Conservation (phyloP, 208 protist genomes). For the Wallacemonas sp. region DNA sequence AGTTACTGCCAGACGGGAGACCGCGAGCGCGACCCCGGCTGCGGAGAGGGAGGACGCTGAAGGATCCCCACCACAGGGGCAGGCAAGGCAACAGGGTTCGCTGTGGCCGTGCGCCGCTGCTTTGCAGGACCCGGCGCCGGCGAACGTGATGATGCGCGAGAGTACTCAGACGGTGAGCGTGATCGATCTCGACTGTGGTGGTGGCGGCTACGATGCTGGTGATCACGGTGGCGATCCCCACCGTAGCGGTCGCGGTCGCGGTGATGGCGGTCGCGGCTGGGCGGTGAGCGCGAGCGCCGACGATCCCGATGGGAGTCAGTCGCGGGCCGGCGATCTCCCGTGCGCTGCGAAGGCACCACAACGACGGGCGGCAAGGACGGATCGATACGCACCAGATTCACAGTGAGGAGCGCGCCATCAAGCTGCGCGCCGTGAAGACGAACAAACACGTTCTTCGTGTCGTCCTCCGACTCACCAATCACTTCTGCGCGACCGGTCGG, state of each 20-base stretch:
- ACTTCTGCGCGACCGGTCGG: slow-evolving; percentile 47
- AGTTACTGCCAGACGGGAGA: too few species aligned
- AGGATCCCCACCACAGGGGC: too few species aligned
- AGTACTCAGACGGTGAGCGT: background rate
- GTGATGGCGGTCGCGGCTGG: background rate
- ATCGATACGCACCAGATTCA: slow-evolving; percentile 37
- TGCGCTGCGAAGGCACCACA: background rate
- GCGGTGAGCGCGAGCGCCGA: background rate
- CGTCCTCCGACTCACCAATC: slow-evolving; percentile 28
- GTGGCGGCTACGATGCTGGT: background rate
- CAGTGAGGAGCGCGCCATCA: slow-evolving; percentile 40
- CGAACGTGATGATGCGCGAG: slow-evolving; percentile 3
- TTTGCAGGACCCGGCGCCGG: background rate
- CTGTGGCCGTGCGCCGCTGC: background rate
- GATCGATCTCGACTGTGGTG: background rate
- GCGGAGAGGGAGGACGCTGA: too few species aligned
- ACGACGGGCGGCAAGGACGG: slow-evolving; percentile 5
- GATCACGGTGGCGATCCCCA: background rate
- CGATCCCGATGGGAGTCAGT: background rate
- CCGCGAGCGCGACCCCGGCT: too few species aligned
- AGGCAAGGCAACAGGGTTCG: too few species aligned
- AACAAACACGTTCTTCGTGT: slow-evolving; percentile 42
- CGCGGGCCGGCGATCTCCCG: background rate
- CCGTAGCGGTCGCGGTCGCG: background rate
- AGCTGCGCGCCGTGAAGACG: slow-evolving; percentile 40